These are phyloP conservation scores for Penicillium sp. DNA, from an alignment of 2,329 filamentous ascomycete genomes.

Conservation along the genomic window DNA sequence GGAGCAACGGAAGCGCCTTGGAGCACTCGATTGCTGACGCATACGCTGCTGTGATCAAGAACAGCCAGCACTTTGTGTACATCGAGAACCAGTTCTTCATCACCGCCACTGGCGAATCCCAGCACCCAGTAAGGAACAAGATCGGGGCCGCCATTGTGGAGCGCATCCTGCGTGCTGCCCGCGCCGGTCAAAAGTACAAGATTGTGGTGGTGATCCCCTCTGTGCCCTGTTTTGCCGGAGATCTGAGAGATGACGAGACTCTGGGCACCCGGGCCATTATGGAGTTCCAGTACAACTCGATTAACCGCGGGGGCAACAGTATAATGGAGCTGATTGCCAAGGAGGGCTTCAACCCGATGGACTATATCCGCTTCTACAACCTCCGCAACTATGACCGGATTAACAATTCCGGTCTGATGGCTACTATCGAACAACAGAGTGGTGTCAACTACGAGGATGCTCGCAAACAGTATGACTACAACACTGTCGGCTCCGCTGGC, in stretches of 20 bases:
- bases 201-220: conserved; percentile 87
- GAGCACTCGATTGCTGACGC: conserved; percentile 83
- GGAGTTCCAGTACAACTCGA: conserved; percentile 98
- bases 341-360: conserved; percentile 69
- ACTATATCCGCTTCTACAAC: conserved; percentile 94
- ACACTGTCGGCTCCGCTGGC: conserved; percentile 45
- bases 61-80: conserved; percentile 88
- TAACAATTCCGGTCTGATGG: conserved; percentile 49
- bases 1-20: conserved; percentile 84
- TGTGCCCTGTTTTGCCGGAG: conserved; percentile 89
- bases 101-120: conserved; percentile 81
- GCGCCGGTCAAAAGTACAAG: conserved; percentile 81
- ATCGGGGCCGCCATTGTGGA: conserved; percentile 92
- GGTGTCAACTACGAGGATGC: conserved; percentile 46
- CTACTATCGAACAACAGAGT: conserved; percentile 39
- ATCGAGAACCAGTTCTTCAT: conserved; percentile 99
- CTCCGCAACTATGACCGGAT: conserved; percentile 88
- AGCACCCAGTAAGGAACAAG: conserved; percentile 79
- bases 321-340: conserved; percentile 76
- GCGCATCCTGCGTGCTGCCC: conserved; percentile 72
- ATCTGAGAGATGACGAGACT: conserved; percentile 76
- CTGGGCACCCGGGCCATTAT: conserved; percentile 89
- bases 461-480: conserved; percentile 42
- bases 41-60: conserved; percentile 76
- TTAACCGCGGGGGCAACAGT: conserved; percentile 84